Percentiles rank a stretch among this genome's conserved stretches.
These are phyloP conservation scores for Kuraishia piskuri DNA, from an alignment of 805 yeast species.

Conservation along the genomic window DNA sequence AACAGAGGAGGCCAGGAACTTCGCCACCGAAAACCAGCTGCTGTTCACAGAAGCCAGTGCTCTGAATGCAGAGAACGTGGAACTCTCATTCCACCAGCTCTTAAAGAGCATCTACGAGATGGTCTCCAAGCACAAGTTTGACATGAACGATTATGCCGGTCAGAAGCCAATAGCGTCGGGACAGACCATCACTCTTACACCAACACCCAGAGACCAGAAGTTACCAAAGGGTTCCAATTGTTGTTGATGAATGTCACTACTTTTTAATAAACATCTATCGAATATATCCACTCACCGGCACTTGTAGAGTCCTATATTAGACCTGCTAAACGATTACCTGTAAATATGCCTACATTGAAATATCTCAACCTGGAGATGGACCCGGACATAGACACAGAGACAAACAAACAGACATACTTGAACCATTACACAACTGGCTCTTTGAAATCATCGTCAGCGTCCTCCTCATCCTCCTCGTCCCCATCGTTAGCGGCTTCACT, in stretches of 20 bases:
- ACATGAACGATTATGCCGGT: slow-evolving; percentile 60
- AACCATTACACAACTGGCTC: slow-evolving; percentile 21
- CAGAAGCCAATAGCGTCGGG: slow-evolving; percentile 41
- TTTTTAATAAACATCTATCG: background rate
- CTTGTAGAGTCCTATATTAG: too few species aligned
- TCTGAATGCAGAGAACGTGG: slow-evolving; percentile 89
- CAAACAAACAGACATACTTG: background rate
- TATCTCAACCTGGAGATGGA: background rate
- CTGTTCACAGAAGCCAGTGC: slow-evolving; percentile 96
- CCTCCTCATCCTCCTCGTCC: slow-evolving; percentile 40
- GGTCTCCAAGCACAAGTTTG: slow-evolving; percentile 89
- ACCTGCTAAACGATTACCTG: too few species aligned
- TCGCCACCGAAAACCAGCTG: slow-evolving; percentile 86
- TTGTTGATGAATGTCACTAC: slow-evolving; percentile 18
- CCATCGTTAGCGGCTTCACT: slow-evolving; percentile 29
- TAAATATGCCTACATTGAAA: background rate
- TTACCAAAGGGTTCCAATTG: slow-evolving; percentile 52
- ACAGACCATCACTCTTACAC: slow-evolving; percentile 87
- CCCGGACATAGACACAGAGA: background rate
- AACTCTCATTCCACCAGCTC: slow-evolving; percentile 86
- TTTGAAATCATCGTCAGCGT: slow-evolving; percentile 40
- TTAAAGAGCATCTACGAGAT: slow-evolving; percentile 89
- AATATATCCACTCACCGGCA: background rate
- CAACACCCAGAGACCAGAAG: slow-evolving; percentile 78
- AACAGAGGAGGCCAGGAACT: slow-evolving; percentile 92